phyloP scores from a whole-genome alignment of 805 yeast genomes.

The Candida bentonensis region DNA sequence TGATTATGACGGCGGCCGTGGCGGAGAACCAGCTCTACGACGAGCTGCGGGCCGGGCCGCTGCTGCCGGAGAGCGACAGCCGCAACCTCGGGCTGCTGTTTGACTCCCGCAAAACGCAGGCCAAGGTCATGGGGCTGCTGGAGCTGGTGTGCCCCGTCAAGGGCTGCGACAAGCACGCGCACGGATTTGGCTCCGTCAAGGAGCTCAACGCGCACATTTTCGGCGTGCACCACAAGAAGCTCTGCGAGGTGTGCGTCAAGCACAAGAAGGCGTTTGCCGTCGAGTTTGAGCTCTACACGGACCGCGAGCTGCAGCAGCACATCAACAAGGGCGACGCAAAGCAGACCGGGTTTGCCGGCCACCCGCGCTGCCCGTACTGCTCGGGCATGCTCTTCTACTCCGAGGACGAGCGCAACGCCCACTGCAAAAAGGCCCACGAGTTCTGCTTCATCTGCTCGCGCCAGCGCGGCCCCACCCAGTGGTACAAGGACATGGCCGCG shows the following conservation, averaged over 20 bases:
- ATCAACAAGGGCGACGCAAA: slow-evolving; percentile 52
- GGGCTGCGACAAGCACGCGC: slow-evolving; percentile 19
- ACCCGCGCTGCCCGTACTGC: slow-evolving; percentile 80
- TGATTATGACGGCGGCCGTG: slow-evolving; percentile 43
- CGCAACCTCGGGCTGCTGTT: slow-evolving; percentile 48
- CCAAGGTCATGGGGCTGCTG: slow-evolving; percentile 34
- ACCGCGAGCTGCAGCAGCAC: slow-evolving; percentile 53
- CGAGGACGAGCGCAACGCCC: slow-evolving; percentile 71
- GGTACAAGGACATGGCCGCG: slow-evolving; percentile 62
- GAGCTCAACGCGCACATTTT: slow-evolving; percentile 52
- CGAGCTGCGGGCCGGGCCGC: slow-evolving; percentile 23
- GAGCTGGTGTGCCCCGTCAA: slow-evolving; percentile 42
- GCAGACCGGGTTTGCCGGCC: slow-evolving; percentile 61
- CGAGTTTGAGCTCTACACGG: slow-evolving; percentile 52
- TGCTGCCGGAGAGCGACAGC: slow-evolving; percentile 28
- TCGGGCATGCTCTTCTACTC: slow-evolving; percentile 60
- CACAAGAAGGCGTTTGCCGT: slow-evolving; percentile 63
- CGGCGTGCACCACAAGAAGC: slow-evolving; percentile 41
- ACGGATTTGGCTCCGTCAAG: slow-evolving; percentile 29
- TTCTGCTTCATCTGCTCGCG: slow-evolving; percentile 78
- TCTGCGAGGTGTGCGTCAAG: slow-evolving; percentile 67
- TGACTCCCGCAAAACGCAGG: slow-evolving; percentile 27
- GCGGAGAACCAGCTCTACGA: slow-evolving; percentile 22
- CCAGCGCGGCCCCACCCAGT: slow-evolving; percentile 41
- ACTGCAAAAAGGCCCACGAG: slow-evolving; percentile 74